A percentile compares a stretch with the other conserved stretches of the same genome.
Conservation (phyloP, 2,329 filamentous ascomycete genomes). For the Pyrenochaeta sp. region DNA sequence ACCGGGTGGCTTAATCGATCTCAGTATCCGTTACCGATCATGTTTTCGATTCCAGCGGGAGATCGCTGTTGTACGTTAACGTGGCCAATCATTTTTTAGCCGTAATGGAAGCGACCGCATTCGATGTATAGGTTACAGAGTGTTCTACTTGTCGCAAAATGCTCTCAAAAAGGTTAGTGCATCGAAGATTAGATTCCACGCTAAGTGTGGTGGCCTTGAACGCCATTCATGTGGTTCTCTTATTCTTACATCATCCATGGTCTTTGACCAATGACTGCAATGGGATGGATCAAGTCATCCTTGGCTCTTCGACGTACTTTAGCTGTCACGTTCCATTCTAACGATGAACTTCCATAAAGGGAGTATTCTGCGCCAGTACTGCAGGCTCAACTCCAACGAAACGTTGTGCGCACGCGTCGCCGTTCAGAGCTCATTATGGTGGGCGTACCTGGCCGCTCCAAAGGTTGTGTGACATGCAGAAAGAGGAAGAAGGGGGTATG, state of each 20-base stretch:
- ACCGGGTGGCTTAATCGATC: too few relatives aligned
- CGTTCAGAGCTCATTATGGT: conserved; percentile 19
- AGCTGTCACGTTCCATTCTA: not conserved
- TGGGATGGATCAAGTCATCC: not conserved
- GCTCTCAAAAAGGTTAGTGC: not conserved
- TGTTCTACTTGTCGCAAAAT: conserved; percentile 1
- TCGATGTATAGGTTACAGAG: too few relatives aligned
- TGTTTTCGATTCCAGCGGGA: too few relatives aligned
- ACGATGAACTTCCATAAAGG: conserved; percentile 16
- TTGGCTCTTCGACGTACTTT: not conserved
- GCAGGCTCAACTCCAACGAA: too few relatives aligned
- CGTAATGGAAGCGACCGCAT: too few relatives aligned
- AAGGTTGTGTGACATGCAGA: conserved; percentile 42
- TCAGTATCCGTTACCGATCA: too few relatives aligned
- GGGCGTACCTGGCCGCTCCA: conserved; percentile 40
- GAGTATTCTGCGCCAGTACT: conserved; percentile 31
- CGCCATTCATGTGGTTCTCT: not conserved
- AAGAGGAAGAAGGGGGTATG: conserved; percentile 64
- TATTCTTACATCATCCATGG: conserved; percentile 9
- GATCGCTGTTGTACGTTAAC: too few relatives aligned
- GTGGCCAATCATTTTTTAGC: too few relatives aligned
- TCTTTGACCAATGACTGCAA: conserved; percentile 8
- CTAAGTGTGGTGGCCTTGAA: conserved; percentile 2
- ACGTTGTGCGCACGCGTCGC: conserved; percentile 2
- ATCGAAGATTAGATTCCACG: not conserved